Percentiles rank a stretch among this genome's conserved stretches.
phyloP scores from a whole-genome alignment of 495 filamentous ascomycete species.

The Penicillium paradoxum region DNA sequence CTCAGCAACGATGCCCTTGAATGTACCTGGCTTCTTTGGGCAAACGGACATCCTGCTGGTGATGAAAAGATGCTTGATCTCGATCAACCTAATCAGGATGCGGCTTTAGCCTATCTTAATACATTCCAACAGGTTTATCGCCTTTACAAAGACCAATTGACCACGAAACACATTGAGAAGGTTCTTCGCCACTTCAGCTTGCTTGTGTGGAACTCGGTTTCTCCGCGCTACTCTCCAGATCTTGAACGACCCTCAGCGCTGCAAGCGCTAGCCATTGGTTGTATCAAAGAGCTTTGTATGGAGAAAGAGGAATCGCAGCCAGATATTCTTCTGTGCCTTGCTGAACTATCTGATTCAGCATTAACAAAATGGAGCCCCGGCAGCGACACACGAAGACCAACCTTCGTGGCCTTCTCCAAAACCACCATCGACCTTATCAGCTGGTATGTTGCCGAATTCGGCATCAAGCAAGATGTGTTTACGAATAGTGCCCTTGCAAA shows the following conservation, averaged over 20 bases:
- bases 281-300: slow-evolving; percentile 63
- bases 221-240: slow-evolving; percentile 74
- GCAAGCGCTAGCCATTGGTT: slow-evolving; percentile 69
- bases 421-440: slow-evolving; percentile 65
- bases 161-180: slow-evolving; percentile 51
- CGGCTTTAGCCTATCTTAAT: slow-evolving; percentile 71
- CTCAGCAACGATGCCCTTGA: slow-evolving; percentile 55
- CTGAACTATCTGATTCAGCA: slow-evolving; percentile 58
- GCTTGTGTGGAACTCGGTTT: slow-evolving; percentile 66
- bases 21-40: slow-evolving; percentile 71
- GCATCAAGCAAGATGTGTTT: slow-evolving; percentile 61
- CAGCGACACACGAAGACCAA: slow-evolving; percentile 48
- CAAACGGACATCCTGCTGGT: slow-evolving; percentile 51
- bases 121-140: slow-evolving; percentile 75
- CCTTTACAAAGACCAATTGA: slow-evolving; percentile 62
- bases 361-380: slow-evolving; percentile 49
- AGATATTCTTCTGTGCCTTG: slow-evolving; percentile 60
- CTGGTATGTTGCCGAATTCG: slow-evolving; percentile 57
- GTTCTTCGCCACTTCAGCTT: slow-evolving; percentile 49
- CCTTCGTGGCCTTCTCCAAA: slow-evolving; percentile 83
- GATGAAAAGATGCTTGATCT: slow-evolving; percentile 43
- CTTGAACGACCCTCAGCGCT: slow-evolving; percentile 77
- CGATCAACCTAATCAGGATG: slow-evolving; percentile 62
- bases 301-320: slow-evolving; percentile 63
- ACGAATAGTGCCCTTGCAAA: slow-evolving; percentile 54